A percentile compares a stretch with the other conserved stretches of the same genome.
phyloP scores from a whole-genome alignment of 1,284 basidiomycete genomes.

The Malassezia arunalokei region DNA sequence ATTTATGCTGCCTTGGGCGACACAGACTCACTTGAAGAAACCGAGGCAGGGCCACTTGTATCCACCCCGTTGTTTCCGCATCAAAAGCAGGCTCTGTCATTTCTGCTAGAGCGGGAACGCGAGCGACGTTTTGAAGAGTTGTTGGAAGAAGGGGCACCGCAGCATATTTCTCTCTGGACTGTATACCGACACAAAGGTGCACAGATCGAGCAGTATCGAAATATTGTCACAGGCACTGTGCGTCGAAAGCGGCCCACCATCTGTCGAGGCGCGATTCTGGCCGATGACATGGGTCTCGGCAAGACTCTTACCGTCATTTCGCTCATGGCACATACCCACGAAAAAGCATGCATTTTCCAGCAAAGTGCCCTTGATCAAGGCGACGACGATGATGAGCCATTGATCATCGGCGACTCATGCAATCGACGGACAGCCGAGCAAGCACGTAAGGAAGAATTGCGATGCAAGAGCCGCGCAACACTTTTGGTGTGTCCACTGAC shows the following conservation, averaged over 20 bases:
- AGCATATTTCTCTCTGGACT: conserved; percentile 63
- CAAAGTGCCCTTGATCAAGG: conserved; percentile 21
- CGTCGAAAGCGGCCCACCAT: conserved; percentile 55
- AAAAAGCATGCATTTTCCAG: conserved; percentile 61
- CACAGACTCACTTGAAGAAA: conserved; percentile 73
- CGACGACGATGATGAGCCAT: conserved; percentile 11
- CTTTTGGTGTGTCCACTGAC: conserved; percentile 93
- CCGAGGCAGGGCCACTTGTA: conserved; percentile 65
- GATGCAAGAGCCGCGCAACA: conserved; percentile 63
- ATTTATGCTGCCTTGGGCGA: conserved; percentile 76
- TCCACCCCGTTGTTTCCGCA: conserved; percentile 86
- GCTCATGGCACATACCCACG: conserved; percentile 72
- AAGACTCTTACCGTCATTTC: conserved; percentile 90
- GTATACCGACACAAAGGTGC: conserved; percentile 29
- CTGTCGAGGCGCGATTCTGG: conserved; percentile 74
- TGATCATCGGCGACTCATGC: conserved; percentile 12
- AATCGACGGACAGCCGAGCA: conserved; percentile 18
- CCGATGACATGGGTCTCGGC: conserved; percentile 70
- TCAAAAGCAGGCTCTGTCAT: conserved; percentile 94
- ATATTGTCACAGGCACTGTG: conserved; percentile 73
- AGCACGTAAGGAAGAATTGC: conserved; percentile 28
- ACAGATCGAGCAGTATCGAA: conserved; percentile 44
- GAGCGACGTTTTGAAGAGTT: conserved; percentile 25
- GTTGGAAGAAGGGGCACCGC: conserved; percentile 1
- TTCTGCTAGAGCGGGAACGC: conserved; percentile 77